Base-by-base conservation (phyloP, 1,139 yeast genomes). In the Scheffersomyces stambukii region DNA sequence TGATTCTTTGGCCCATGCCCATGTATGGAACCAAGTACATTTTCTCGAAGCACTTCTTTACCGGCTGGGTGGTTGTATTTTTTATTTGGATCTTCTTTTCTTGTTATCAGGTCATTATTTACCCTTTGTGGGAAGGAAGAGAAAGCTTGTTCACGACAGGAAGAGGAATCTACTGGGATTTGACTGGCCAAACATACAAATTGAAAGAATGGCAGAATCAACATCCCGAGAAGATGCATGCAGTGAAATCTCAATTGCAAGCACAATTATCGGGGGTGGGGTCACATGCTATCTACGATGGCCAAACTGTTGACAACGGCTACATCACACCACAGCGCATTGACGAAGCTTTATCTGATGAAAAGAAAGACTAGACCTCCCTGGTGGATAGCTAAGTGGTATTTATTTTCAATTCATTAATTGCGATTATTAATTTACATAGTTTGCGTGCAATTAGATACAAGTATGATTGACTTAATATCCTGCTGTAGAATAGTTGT, bases 1-100 rank as follows among this genome's bases (percentile, higher is more conserved):
- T 83, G 23, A 69, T 84, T 23, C 52, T 83, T 23, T 83, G 89
- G 86, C 95, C 95, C 45, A 80, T 84, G 83, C 93, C 94, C 35
- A 78, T 84, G 88, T 84, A 80, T 49, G 95, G 94, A 22, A 51
- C 79, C 2, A 64, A 70, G 1, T 84, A 84, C 50, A 64, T 84
- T 28, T 84, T 84, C 56, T 75, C 84, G 30, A 77, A 71, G 54
- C 55, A 52, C 32, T 83, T 83, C 57, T 84, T 84, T 54, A 81
- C 88, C 6, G 94, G 93, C 31, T 84, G 94, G 94, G 70, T 84
- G 32, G 73, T 68, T 29, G 89, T 84, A 23, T 75, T 81, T 41
- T 75, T 81, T 32, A 75, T 81, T 37, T 81, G 91, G 91, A 62
- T 80, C 27, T 76, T 77, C 57, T 63, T 69, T 44, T 66, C 77